Conservation (phyloP, 2,329 filamentous ascomycete genomes). For the Helicocarpus griseus region DNA sequence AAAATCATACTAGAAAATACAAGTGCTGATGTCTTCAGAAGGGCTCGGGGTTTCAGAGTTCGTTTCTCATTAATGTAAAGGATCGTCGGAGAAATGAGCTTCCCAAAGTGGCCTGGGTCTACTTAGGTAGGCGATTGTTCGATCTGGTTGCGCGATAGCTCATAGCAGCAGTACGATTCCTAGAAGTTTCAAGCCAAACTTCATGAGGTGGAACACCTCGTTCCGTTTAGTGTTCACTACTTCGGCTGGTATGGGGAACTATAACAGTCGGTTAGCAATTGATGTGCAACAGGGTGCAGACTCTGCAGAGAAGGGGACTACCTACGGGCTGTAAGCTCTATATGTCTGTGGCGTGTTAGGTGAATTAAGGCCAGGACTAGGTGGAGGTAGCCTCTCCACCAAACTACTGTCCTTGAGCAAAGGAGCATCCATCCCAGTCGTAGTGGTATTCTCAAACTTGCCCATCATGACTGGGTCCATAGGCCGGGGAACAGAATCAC, state of each 20-base stretch:
- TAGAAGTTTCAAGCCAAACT: too few species aligned
- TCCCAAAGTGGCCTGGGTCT: not conserved
- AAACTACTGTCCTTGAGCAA: conserved; percentile 10
- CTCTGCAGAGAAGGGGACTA: not conserved
- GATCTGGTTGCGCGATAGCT: too few species aligned
- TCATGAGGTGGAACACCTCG: too few species aligned
- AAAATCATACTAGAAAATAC: not conserved
- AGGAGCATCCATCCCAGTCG: conserved; percentile 12
- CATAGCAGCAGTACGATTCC: too few species aligned
- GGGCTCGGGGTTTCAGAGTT: not conserved
- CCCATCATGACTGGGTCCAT: conserved; percentile 7
- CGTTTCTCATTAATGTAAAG: not conserved
- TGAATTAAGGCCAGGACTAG: not conserved
- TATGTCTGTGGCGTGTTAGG: conserved; percentile 1
- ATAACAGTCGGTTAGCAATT: not conserved
- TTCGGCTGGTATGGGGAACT: not conserved
- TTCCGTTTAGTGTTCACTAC: not conserved
- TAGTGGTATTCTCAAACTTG: conserved; percentile 5
- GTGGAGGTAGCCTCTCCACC: not conserved
- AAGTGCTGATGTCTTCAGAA: not conserved
- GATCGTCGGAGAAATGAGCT: not conserved
- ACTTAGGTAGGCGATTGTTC: too few species aligned
- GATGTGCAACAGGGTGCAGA: not conserved
- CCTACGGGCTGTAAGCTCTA: conserved; percentile 1
- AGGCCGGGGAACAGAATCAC: conserved; percentile 5